Conservation (phyloP, 73 alveolate species). For the Paramecium bursaria region DNA sequence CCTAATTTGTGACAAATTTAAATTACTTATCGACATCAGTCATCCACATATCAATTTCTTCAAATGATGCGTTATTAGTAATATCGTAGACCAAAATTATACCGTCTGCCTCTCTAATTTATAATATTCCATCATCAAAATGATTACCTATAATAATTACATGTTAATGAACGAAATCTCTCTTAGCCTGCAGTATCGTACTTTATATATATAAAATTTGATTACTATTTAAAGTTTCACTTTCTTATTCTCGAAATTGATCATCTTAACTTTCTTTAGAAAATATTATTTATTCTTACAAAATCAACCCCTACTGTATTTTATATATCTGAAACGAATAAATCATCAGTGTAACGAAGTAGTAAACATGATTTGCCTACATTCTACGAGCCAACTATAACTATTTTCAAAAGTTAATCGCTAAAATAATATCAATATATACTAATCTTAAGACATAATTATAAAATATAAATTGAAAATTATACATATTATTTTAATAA, state of each 20-base stretch:
- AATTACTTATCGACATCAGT: slow-evolving; percentile 13
- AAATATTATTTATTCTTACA: neutral
- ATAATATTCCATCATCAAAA: neutral
- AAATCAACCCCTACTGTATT: slow-evolving; percentile 37
- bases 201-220: neutral
- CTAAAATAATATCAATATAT: too few relatives aligned
- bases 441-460: too few relatives aligned
- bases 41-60: slow-evolving; percentile 48
- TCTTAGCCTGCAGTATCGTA: slow-evolving; percentile 56
- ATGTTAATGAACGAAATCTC: slow-evolving; percentile 3
- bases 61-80: slow-evolving; percentile 29
- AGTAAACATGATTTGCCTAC: slow-evolving; percentile 45
- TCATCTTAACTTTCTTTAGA: slow-evolving; percentile 28
- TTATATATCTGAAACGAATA: neutral
- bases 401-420: slow-evolving; percentile 14
- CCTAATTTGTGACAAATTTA: neutral
- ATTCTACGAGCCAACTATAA: slow-evolving; percentile 16
- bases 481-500: too few relatives aligned
- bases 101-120: slow-evolving; percentile 29
- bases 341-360: slow-evolving; percentile 27
- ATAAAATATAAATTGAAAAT: too few relatives aligned
- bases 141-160: slow-evolving; percentile 20
- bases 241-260: neutral
- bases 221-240: slow-evolving; percentile 36
- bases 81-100: slow-evolving; percentile 20